Percentiles rank a stretch among this genome's conserved stretches.
Evolutionary conservation across 371 early-diverging fungal genomes (phyloP).

Genomic region (Saksenaea oblongispora): DNA sequence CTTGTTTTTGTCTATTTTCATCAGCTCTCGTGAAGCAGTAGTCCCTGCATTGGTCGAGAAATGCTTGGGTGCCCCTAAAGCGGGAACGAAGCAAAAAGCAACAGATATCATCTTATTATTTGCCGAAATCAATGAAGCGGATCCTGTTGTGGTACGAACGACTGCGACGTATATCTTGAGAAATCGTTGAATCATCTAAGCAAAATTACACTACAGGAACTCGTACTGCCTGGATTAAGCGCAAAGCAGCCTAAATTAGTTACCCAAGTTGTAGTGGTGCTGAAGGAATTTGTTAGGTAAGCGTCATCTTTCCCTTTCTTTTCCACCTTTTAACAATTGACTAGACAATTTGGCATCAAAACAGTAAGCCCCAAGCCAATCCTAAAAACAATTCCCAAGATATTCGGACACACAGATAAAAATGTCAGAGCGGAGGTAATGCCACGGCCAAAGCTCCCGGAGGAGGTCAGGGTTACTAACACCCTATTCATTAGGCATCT

Average conservation of each 20-base stretch:
- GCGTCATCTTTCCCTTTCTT: not conserved
- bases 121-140: constrained; percentile 84
- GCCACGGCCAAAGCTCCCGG: constrained; percentile 6
- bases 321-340: not conserved
- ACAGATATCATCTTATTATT: constrained; percentile 82
- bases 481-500: constrained; percentile 43
- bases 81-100: constrained; percentile 79
- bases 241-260: constrained; percentile 94
- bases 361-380: constrained; percentile 80
- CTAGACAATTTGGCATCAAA: constrained; percentile 77
- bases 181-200: not conserved
- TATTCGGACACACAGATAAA: constrained; percentile 93
- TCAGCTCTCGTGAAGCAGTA: constrained; percentile 69
- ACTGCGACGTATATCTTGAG: not conserved
- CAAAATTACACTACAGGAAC: constrained; percentile 55
- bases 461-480: not conserved
- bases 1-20: constrained; percentile 3
- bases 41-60: constrained; percentile 89
- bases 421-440: constrained; percentile 87
- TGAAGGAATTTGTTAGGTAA: constrained; percentile 76
- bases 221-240: constrained; percentile 72
- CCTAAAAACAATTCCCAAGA: constrained; percentile 80
- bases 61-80: constrained; percentile 80
- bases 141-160: constrained; percentile 74
- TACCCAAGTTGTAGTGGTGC: constrained; percentile 68